Conservation (phyloP, 208 protist species). For the Trypanosoma mega region DNA sequence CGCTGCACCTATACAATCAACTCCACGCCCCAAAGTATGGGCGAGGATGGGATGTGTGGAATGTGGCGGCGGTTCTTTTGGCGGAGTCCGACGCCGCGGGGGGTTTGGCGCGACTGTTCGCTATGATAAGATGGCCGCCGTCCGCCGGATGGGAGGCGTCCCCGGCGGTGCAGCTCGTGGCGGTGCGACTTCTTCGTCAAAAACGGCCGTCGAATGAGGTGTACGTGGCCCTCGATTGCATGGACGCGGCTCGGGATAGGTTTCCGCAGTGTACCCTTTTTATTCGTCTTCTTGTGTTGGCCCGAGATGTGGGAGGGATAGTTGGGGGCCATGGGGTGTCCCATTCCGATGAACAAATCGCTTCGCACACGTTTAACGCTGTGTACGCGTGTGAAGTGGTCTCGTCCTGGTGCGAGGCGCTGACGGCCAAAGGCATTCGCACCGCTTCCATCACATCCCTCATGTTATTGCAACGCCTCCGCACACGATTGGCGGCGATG, state of each 20-base stretch:
- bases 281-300: conserved; percentile 36
- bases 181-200: conserved; percentile 31
- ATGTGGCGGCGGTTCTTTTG: conserved; percentile 37
- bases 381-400: conserved; percentile 9
- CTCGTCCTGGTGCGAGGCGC: conserved; percentile 7
- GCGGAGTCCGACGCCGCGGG: conserved; percentile 20
- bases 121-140: conserved; percentile 33
- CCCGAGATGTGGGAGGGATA: conserved; percentile 20
- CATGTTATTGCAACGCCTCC: conserved; percentile 15
- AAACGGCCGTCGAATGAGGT: conserved; percentile 16
- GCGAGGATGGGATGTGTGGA: conserved; percentile 27
- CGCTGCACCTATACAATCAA: conserved; percentile 58
- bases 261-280: conserved; percentile 43
- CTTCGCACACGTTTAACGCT: neutral
- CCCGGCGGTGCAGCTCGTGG: conserved; percentile 36
- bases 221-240: conserved; percentile 36
- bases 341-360: neutral
- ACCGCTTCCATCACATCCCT: conserved; percentile 22
- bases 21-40: conserved; percentile 35
- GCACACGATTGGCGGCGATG: neutral
- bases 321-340: neutral
- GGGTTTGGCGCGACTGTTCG: conserved; percentile 38
- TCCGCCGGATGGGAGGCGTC: conserved; percentile 36
- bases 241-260: conserved; percentile 19
- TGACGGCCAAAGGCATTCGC: conserved; percentile 6